Conservation (phyloP, 768 basidiomycete species). For the Coprinellus micaceus region DNA sequence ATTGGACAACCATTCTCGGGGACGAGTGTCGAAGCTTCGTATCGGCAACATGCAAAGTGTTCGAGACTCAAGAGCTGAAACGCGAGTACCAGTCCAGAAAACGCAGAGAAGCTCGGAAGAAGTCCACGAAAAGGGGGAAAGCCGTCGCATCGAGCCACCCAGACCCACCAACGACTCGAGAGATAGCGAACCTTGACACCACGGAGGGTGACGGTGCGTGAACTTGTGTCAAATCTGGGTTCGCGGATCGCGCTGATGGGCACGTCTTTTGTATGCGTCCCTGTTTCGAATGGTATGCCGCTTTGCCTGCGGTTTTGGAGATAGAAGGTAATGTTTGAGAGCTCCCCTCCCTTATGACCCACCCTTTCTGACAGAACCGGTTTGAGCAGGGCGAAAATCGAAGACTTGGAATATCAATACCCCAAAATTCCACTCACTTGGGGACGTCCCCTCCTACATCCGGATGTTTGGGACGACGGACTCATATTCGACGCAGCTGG, state of each 20-base stretch:
- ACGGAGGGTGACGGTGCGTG: too few relatives aligned
- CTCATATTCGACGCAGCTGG: slow-evolving; percentile 18
- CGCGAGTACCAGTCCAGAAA: slow-evolving; percentile 31
- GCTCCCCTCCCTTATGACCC: too few relatives aligned
- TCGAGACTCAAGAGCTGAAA: slow-evolving; percentile 34
- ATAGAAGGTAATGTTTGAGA: too few relatives aligned
- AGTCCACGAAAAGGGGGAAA: background rate
- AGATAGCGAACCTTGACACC: too few relatives aligned
- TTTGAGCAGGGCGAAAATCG: background rate
- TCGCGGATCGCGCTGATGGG: too few relatives aligned
- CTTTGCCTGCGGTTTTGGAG: too few relatives aligned
- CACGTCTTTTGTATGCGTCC: too few relatives aligned
- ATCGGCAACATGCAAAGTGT: slow-evolving; percentile 19
- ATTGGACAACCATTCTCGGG: slow-evolving; percentile 26
- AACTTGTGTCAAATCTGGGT: too few relatives aligned
- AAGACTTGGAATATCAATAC: background rate
- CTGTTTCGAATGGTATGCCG: too few relatives aligned
- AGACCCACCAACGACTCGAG: too few relatives aligned
- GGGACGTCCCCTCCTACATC: background rate
- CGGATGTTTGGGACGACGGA: background rate
- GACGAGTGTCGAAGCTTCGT: slow-evolving; percentile 28
- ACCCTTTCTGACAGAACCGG: too few relatives aligned
- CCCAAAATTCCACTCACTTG: slow-evolving; percentile 3
- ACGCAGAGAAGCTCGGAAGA: slow-evolving; percentile 3
- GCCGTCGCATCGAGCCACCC: too few relatives aligned